A percentile compares a stretch with the other conserved stretches of the same genome.
These are phyloP conservation scores for Knufia petricola DNA, from an alignment of 2,329 filamentous ascomycete species.

Conservation along the genomic window DNA sequence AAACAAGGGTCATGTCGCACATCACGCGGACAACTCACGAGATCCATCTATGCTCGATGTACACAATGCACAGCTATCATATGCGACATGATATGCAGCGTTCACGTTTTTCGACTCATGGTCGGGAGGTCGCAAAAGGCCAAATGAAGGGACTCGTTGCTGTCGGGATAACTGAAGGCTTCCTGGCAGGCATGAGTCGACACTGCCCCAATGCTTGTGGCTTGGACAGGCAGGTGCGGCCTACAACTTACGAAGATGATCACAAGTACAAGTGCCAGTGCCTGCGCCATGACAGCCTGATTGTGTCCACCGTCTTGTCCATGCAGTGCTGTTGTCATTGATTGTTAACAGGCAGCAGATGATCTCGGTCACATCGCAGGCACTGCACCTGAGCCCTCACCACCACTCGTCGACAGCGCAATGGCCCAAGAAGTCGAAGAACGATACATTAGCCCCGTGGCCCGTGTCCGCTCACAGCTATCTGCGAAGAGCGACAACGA, in stretches of 20 bases:
- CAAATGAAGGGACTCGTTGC: neutral
- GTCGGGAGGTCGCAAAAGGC: neutral
- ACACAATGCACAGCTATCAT: constrained; percentile 6
- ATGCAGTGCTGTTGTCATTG: too few relatives aligned
- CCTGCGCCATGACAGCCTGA: too few relatives aligned
- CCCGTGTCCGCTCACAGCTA: neutral
- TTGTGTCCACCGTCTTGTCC: too few relatives aligned
- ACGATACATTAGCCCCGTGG: neutral
- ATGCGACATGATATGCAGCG: neutral
- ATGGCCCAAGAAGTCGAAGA: neutral
- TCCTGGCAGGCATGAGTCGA: neutral
- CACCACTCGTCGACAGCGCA: neutral
- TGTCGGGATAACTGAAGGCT: neutral
- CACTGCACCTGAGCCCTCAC: neutral
- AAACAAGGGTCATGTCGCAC: constrained; percentile 7
- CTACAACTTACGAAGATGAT: neutral
- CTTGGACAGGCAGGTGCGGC: constrained; percentile 3
- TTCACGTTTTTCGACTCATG: neutral
- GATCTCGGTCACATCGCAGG: neutral
- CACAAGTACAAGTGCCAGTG: too few relatives aligned
- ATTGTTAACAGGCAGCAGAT: neutral
- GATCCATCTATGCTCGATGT: constrained; percentile 30
- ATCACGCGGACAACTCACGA: constrained; percentile 29
- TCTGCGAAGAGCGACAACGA: neutral
- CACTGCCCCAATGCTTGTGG: neutral